Evolutionary conservation across 1,284 basidiomycete genomes (phyloP), one percentile per base, ranked within the genome.

Genomic region (Apiotrichum montevideense): DNA sequence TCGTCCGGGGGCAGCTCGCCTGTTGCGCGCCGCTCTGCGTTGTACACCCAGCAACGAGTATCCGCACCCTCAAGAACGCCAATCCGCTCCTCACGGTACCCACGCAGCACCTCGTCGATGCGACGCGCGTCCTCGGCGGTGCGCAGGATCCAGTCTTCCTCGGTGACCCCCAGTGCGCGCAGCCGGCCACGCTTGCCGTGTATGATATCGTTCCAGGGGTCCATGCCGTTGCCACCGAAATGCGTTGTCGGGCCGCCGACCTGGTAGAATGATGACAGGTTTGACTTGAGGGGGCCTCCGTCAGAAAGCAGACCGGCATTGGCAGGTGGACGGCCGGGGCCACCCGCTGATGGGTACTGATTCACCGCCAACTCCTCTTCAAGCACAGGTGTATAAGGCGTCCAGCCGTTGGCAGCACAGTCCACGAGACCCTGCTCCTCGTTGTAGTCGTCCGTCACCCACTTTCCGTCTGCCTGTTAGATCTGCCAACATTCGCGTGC

Each of bases 401-500:
- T 85, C 61, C 87, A 80, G 7, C 88, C 88, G 39, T 84, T 83
- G 41, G 81, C 81, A 4, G 83, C 81, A 64, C 87, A 86, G 53
- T 88, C 86, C 55, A 82, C 84, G 1, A 87, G 80, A 0, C 83
- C 84, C 56, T 86, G 86, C 44, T 86, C 87, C 77, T 96, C 91
- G 77, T 92, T 91, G 76, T 98, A 98, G 78, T 98, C 95, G 71
- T 98, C 95, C 15, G 84, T 82, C 3, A 98, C 86, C 84, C 90
- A 91, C 68, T 84, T 83, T 3, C 94, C 95, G 51, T 90, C 92
- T 94, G 60, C 8, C 9, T 15, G 51, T 65, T 53, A 61, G 55
- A 53, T 21, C 37, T 21, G 35, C 21, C n/a, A 4, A 45, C 10
- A 10, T 44, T 49, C 29, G 10, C n/a, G 29, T 33, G 5, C 9